phyloP scores from a whole-genome alignment of 1,139 yeast species.

The Debaryomyces coudertii region DNA sequence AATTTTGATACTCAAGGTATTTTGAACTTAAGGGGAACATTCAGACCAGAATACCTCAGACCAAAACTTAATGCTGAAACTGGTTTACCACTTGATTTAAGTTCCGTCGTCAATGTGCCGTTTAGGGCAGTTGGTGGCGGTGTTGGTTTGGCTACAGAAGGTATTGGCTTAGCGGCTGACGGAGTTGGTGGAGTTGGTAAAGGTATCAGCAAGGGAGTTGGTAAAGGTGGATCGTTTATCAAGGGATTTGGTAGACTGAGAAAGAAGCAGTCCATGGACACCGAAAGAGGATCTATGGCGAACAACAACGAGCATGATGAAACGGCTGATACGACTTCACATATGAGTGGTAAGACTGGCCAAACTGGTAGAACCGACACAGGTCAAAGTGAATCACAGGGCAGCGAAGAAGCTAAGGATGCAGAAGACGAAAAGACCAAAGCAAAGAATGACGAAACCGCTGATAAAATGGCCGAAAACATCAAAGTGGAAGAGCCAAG shows the following conservation, averaged over 20 bases:
- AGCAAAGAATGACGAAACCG: constrained; percentile 1
- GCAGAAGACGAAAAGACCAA: constrained; percentile 1
- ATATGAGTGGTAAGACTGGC: constrained; percentile 10
- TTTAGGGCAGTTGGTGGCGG: constrained; percentile 49
- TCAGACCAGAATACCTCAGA: constrained; percentile 68
- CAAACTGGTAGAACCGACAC: constrained; percentile 8
- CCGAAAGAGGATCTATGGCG: constrained; percentile 13
- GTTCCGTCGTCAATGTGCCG: constrained; percentile 49
- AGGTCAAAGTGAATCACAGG: constrained; percentile 3
- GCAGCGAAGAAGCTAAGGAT: constrained; percentile 12
- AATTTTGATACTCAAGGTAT: constrained; percentile 64
- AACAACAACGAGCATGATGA: constrained; percentile 5
- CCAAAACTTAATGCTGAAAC: constrained; percentile 51
- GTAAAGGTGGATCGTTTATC: constrained; percentile 9
- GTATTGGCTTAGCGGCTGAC: constrained; percentile 41
- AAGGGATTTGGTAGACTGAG: constrained; percentile 23
- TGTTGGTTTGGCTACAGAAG: constrained; percentile 39
- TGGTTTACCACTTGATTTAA: constrained; percentile 46
- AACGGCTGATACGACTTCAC: background rate
- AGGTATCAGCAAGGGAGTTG: constrained; percentile 25
- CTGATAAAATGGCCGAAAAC: constrained; percentile 12
- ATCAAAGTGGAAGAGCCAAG: constrained; percentile 16
- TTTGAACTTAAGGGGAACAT: constrained; percentile 53
- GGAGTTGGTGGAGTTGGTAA: constrained; percentile 52
- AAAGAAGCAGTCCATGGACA: constrained; percentile 20